Evolutionary conservation across 176 grass and related monocot genomes (phyloP).

Genomic region (Raddia distichophylla): DNA sequence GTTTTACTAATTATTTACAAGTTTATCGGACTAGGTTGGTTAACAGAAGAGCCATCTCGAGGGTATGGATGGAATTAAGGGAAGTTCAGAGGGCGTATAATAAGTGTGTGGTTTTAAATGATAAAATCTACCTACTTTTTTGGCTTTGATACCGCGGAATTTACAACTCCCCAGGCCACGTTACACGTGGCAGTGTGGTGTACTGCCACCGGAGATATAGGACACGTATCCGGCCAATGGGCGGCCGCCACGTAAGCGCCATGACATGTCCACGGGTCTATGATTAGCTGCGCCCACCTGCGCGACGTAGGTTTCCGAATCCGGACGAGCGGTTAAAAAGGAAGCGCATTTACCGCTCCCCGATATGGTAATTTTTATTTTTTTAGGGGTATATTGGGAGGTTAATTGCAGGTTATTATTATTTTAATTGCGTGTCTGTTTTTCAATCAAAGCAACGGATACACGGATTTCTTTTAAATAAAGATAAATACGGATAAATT

Average conservation of each 20-base stretch:
- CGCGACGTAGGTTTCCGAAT: constrained; percentile 1
- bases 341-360: not conserved
- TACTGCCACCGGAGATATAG: not conserved
- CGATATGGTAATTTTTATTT: not conserved
- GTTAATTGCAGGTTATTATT: too few species aligned
- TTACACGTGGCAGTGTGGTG: not conserved
- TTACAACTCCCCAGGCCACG: not conserved
- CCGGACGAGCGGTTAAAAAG: not conserved
- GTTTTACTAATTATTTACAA: too few species aligned
- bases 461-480: too few species aligned
- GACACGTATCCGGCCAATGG: constrained; percentile 20
- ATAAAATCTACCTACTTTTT: not conserved
- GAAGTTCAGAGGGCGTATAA: fast-evolving
- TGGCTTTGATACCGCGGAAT: not conserved
- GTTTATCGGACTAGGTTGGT: not conserved
- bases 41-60: not conserved
- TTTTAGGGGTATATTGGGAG: not conserved
- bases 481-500: too few species aligned
- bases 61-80: not conserved
- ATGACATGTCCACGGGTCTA: constrained; percentile 19
- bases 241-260: not conserved
- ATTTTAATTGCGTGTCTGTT: too few species aligned
- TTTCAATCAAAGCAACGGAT: too few species aligned
- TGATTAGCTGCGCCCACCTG: constrained; percentile 33
- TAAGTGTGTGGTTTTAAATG: not conserved